Conservation (phyloP, 2,329 filamentous ascomycete species). For the Diaporthe amygdali region DNA sequence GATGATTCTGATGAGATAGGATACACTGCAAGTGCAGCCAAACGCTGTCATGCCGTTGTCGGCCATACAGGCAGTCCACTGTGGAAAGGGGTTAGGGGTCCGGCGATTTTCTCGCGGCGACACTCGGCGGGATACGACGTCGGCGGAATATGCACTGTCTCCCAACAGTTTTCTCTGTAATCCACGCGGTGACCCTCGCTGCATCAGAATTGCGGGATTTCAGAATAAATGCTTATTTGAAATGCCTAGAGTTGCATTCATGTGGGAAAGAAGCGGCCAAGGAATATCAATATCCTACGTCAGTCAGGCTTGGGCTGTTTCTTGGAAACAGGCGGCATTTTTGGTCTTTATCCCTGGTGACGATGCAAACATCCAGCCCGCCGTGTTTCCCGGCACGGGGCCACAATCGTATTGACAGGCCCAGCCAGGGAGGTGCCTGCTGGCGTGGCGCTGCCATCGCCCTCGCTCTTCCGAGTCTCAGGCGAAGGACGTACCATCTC, state of each 20-base stretch:
- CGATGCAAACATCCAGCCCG: not conserved
- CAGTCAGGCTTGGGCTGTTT: not conserved
- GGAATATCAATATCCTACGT: not conserved
- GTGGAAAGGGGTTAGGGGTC: conserved; percentile 18
- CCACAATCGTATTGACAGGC: not conserved
- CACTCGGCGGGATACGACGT: conserved; percentile 15
- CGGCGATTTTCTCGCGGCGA: conserved; percentile 16
- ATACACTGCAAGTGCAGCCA: not conserved
- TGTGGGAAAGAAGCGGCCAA: not conserved
- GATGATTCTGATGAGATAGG: not conserved
- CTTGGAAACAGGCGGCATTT: conserved; percentile 9
- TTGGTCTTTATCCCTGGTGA: not conserved
- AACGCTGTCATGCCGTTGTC: not conserved
- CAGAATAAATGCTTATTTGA: not conserved
- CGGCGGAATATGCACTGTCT: not conserved
- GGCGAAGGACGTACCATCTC: conserved; percentile 24
- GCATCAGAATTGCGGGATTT: not conserved
- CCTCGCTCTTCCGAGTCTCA: conserved; percentile 14
- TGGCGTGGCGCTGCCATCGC: not conserved
- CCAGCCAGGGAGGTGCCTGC: not conserved
- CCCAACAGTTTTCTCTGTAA: conserved; percentile 9
- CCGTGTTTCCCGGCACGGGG: not conserved
- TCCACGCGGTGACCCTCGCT: not conserved
- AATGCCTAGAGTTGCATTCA: not conserved
- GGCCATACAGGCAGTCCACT: not conserved